Base-by-base conservation (phyloP, 306 rosid genomes). In the Prunus davidiana region DNA sequence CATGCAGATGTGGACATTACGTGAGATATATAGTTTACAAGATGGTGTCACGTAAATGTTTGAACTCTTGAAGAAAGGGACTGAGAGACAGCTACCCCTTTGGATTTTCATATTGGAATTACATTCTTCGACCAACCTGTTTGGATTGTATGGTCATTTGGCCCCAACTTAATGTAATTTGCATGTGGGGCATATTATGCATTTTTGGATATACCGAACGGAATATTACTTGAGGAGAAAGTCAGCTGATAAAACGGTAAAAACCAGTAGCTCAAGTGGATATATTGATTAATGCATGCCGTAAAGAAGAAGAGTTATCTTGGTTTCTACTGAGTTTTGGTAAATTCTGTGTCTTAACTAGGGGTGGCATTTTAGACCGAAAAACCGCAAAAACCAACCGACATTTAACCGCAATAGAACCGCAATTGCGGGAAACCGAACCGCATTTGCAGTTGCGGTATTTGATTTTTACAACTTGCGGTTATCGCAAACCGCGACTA, bases 1-100 rank as follows among this genome's bases (percentile, higher is more conserved):
- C 90, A 85, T 87, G 89, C 87, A 85, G 85, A 87, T 84, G 60
- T 68, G n/a, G 70, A 54, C 82, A 80, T 32, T 45, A 58, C 25
- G 75, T 32, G 52, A 54, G 72, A 50, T 38, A 38, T 38, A 38
- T 79, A 47, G 80, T 72, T 62, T 6, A 71, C 51, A 80, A 77
- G 79, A 74, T 64, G 58, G 71, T 56, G 64, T 86, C 81, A 81
- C 78, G 87, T 79, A 74, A 73, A 65, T 81, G 57, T 66, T 80
- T 70, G 64, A 73, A 61, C 69, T 45, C 77, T 63, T 83, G 64
- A 69, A 71, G 79, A 30, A 77, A 80, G 46, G 45, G 60, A 61
- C 45, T 84, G 64, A 3, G 56, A 25, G 78, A 84, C 76, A 73
- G 49, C 85, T 61, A 72, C 81, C 72, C 62, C n/a, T 78, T 84